A percentile compares a stretch with the other conserved stretches of the same genome.
Evolutionary conservation across 2,329 filamentous ascomycete species (phyloP).

Genomic region (Orbilia ellipsospora): DNA sequence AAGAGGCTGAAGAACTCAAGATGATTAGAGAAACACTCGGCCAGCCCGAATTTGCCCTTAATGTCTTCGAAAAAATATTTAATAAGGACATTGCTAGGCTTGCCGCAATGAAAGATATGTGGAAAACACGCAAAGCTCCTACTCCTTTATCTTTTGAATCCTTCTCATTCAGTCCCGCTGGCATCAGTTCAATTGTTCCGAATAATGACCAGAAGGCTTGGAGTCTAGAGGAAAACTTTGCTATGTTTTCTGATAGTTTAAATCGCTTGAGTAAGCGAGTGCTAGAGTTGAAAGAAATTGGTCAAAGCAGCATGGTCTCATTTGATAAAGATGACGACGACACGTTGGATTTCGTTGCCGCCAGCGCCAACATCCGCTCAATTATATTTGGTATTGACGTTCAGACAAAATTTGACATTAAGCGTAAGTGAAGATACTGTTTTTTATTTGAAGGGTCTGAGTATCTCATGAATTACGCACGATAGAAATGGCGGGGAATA

Average conservation of each 20-base stretch:
- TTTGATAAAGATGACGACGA: conserved; percentile 98
- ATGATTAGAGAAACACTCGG: conserved; percentile 84
- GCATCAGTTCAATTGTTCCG: conserved; percentile 58
- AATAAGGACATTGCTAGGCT: conserved; percentile 83
- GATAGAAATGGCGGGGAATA: conserved; percentile 95
- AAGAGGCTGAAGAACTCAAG: conserved; percentile 85
- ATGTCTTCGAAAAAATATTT: conserved; percentile 95
- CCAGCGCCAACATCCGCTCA: conserved; percentile 89
- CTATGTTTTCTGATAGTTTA: conserved; percentile 84
- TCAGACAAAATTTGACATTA: conserved; percentile 94
- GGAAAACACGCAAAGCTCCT: conserved; percentile 83
- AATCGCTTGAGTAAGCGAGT: conserved; percentile 79
- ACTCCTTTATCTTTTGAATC: conserved; percentile 31
- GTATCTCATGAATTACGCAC: neutral
- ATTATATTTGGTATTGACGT: conserved; percentile 86
- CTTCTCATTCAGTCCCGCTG: neutral
- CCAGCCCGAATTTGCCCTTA: conserved; percentile 77
- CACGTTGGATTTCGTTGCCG: conserved; percentile 91
- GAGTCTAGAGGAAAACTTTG: conserved; percentile 84
- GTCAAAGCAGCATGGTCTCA: conserved; percentile 69
- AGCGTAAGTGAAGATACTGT: conserved; percentile 67
- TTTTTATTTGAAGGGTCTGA: neutral
- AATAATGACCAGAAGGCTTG: conserved; percentile 79
- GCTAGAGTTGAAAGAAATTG: conserved; percentile 71
- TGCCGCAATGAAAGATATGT: conserved; percentile 92